Base-by-base conservation (phyloP, 1,284 basidiomycete genomes). In the Puccinia novopanici region DNA sequence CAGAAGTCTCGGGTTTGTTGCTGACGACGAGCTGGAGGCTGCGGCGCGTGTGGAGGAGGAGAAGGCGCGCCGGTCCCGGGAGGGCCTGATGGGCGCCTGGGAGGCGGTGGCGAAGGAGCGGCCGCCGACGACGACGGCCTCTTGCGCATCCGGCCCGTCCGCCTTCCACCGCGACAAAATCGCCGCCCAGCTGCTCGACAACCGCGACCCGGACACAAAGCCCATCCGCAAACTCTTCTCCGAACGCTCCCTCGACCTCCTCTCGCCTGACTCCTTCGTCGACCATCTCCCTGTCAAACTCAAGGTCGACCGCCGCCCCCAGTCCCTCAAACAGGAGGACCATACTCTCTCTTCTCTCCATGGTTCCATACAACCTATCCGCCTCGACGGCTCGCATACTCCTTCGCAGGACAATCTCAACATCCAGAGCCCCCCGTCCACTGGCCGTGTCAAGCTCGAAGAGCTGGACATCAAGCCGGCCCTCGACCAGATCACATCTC, bases 51-150 rank as follows among this genome's bases (percentile, higher is more conserved):
- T 24, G 90, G 40, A 40, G 40, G 42, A 88, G 82, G 87, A 87
- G 27, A 90, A 91, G 86, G 87, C 89, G 27, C 89, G 88, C 81
- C 87, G 90, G 79, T 87, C 88, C 82, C 88, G 88, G 15, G 89
- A 92, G 84, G 94, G 93, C 0, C 87, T 90, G 10, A 91, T 90
- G 0, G 95, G 96, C 0, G 89, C 91, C 83, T 99, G 96, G 96
- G 87, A 94, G 85, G 87, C 91, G 34, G 90, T 97, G 13, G 24
- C 22, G 13, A 71, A 61, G 50, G 19, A 57, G 12, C 42, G 48
- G 27, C 59, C 77, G 1, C 48, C 0, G 15, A 54, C n/a, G n/a
- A n/a, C n/a, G n/a, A n/a, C n/a, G n/a, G n/a, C n/a, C n/a, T n/a
- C n/a, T n/a, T n/a, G n/a, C 54, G 2, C 13, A 52, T 27, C 30